Percentiles rank a stretch among this genome's conserved stretches.
phyloP scores from a whole-genome alignment of 2,329 filamentous ascomycete genomes.

The Ambrosiella cleistominuta region DNA sequence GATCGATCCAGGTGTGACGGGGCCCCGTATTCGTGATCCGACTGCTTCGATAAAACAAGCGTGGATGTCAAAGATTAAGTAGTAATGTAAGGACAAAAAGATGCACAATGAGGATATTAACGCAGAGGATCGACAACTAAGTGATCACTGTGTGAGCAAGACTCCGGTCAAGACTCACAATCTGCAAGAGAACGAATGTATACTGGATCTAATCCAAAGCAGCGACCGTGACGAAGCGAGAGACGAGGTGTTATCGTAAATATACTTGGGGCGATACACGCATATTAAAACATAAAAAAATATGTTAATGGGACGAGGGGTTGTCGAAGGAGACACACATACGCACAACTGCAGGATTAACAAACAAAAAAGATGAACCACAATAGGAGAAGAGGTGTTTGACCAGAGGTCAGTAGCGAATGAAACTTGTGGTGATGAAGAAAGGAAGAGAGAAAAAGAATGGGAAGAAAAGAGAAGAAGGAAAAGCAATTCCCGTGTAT shows the following conservation, averaged over 20 bases:
- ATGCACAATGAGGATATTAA: neutral
- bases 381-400: neutral
- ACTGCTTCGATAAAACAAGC: too few species aligned
- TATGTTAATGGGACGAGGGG: neutral
- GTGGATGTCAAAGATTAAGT: neutral
- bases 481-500: neutral
- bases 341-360: neutral
- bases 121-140: neutral
- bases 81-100: neutral
- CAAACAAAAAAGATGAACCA: neutral
- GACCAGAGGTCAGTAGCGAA: conserved; percentile 10
- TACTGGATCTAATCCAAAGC: neutral
- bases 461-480: conserved; percentile 5
- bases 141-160: neutral
- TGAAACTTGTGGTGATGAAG: conserved; percentile 4
- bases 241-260: neutral
- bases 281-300: neutral
- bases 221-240: neutral
- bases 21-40: too few species aligned
- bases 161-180: neutral
- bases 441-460: conserved; percentile 4
- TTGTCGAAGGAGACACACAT: neutral
- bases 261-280: neutral
- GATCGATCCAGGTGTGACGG: too few species aligned
- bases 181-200: neutral